Base-by-base conservation (phyloP, 208 protist genomes). In the Leishmania tarentolae region DNA sequence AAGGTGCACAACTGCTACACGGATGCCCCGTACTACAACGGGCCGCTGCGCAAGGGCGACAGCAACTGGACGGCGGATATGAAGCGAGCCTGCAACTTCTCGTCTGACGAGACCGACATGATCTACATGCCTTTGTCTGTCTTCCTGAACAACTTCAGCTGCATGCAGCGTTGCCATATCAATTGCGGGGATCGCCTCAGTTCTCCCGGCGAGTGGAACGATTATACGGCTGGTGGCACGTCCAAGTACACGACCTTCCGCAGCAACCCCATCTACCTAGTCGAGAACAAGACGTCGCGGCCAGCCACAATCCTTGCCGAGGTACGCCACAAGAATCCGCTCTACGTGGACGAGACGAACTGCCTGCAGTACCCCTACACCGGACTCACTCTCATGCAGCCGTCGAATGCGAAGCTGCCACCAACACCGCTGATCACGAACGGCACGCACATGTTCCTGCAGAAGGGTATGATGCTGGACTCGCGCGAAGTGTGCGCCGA, bases 181-280 rank as follows among this genome's bases (percentile, higher is more conserved):
- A 95, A 95, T 88, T 96, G 91, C 71, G 93, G 93, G 46, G 91
- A 95, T 74, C 93, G 91, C n/a, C 85, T 94, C 72, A 94, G 79
- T 69, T 83, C 88, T 35, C 83, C 85, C 8, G 93, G 93, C 3
- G 85, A 94, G 81, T 97, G 93, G 92, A 92, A 87, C 82, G 84
- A 88, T 52, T 86, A 85, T 69, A 94, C 89, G 6, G 82, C 83
- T 13, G 93, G 93, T 66, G 93, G 93, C 61, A 91, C 86, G 61
- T 87, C 91, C 77, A 94, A 92, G 86, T 95, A 91, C 86, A 95
- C 93, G 24, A 93, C 91, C n/a, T 95, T 94, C 90, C 93, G 92
- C 77, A 92, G 85, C 76, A 97, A 97, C 82, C 93, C 93, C 53
- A 94, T 94, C 76, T 97, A 94, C 82, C 85, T 95, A 13, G 86